Base-by-base conservation (phyloP, 805 yeast genomes). In the Saccharomycopsis babjevae region DNA sequence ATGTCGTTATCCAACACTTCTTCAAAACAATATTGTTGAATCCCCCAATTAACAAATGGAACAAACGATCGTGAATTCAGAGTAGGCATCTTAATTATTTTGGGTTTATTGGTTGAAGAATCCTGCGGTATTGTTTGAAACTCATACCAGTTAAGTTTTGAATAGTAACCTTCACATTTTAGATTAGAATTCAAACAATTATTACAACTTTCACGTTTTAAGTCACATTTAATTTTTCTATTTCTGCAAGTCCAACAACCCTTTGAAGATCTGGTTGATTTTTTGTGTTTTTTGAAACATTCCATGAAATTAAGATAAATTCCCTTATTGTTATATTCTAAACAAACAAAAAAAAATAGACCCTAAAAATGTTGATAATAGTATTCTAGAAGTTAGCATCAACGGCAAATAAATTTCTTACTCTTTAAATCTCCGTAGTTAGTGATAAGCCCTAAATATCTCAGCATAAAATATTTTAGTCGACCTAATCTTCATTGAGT, bases 211-310 rank as follows among this genome's bases (percentile, higher is more conserved):
- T 61, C 59, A 28, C 50, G 54, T n/a, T 40, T 30, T 22, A 52
- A 43, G 36, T 61, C 64, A 42, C 64, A 61, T 50, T 39, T 46
- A 11, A 59, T 43, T 54, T 61, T 61, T 28, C 63, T 36, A 18
- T 40, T 39, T 36, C 62, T 39, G 57, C 62, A 60, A 13, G 59
- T 56, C 60, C 60, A 57, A 59, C 60, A 60, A n/a, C 60, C 60
- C n/a, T 42, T 42, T 25, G 54, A 60, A 2, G 55, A 15, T 46
- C 62, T 50, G 3, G 55, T 57, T 13, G 43, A 25, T 25, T 38
- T 42, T 54, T 32, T 36, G 5, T 22, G 52, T 46, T 28, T 20
- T 11, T 22, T 46, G 32, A n/a, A 20, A 46, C 52, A 46, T 46
- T 22, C 52, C 52, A 46, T 46, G 52, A 46, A 46, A 25, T 11